phyloP scores from a whole-genome alignment of 441 rosid species.

The Populus hybrid region DNA sequence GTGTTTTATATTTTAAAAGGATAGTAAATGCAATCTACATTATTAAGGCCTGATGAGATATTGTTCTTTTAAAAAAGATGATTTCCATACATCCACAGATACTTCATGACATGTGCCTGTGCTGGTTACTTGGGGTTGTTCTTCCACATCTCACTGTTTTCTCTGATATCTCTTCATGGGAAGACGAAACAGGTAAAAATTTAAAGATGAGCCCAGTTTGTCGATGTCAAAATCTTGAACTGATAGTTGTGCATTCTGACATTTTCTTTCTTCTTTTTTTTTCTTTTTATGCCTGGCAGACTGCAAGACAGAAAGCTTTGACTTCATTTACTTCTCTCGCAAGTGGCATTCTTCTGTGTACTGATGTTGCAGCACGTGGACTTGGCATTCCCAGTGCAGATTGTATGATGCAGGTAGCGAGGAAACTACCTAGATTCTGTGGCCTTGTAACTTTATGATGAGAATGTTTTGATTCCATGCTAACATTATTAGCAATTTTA shows the following conservation, averaged over 20 bases:
- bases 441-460: constrained; percentile 2
- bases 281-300: constrained; percentile 27
- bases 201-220: background rate
- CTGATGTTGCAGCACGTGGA: constrained; percentile 97
- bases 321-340: constrained; percentile 67
- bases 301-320: constrained; percentile 74
- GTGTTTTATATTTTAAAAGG: constrained; percentile 28
- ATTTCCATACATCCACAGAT: constrained; percentile 43
- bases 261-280: background rate
- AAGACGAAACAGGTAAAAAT: constrained; percentile 80
- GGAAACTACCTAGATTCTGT: background rate
- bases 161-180: constrained; percentile 83
- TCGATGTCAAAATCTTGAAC: constrained; percentile 39
- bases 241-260: constrained; percentile 31
- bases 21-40: background rate
- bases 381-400: constrained; percentile 92
- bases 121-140: constrained; percentile 90
- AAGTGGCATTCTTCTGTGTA: constrained; percentile 78
- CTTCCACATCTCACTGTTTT: constrained; percentile 53
- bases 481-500: background rate
- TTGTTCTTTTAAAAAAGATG: constrained; percentile 34
- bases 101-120: constrained; percentile 91
- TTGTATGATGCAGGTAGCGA: constrained; percentile 76
- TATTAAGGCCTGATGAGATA: constrained; percentile 8
- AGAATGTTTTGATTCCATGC: background rate